Evolutionary conservation across 805 yeast species (phyloP), one percentile per base, ranked within the genome.

Genomic region (Komagataella ulmi): DNA sequence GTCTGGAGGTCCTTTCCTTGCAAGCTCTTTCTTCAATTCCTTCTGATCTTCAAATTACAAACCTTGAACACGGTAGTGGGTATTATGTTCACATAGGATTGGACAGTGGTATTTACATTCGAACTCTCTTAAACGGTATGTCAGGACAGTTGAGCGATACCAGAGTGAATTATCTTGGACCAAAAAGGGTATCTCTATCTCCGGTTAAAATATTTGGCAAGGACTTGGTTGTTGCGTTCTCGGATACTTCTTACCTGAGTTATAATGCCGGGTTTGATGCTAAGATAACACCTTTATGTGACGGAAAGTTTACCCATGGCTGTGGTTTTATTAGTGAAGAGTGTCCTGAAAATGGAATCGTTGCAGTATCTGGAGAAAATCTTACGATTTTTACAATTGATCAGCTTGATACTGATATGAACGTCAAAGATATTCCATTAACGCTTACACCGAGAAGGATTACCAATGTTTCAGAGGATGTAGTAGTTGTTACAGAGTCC

Each of bases 61-160:
- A 58, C n/a, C 63, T 67, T 71, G 51, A 53, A 6, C 63, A 59
- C 44, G 47, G 54, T 17, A 54, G 54, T 46, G 54, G 57, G 0
- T 53, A 68, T 3, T 72, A 68, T 53, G 73, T 86, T 8, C 95
- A 89, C 64, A 75, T 88, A 49, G 97, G 97, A 1, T 73, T 89
- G 72, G 75, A 68, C n/a, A 87, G 81, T 63, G 98, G 98, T 18
- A 79, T 90, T 1, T 88, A 84, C 65, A 81, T 82, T 2, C 69
- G 83, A 17, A 76, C 88, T 0, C 65, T 69, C 5, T 57, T 89
- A 44, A 88, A 85, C 59, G 59, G 62, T 0, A 58, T 67, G 3
- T 71, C 83, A 3, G 97, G 96, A 3, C 73, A 79, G 18, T 62
- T 84, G 12, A 68, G 76, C 1, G 83, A 84, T 56, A 77, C 88